Conservation (phyloP, 73 alveolate genomes). For the Tetrahymena borealis region DNA sequence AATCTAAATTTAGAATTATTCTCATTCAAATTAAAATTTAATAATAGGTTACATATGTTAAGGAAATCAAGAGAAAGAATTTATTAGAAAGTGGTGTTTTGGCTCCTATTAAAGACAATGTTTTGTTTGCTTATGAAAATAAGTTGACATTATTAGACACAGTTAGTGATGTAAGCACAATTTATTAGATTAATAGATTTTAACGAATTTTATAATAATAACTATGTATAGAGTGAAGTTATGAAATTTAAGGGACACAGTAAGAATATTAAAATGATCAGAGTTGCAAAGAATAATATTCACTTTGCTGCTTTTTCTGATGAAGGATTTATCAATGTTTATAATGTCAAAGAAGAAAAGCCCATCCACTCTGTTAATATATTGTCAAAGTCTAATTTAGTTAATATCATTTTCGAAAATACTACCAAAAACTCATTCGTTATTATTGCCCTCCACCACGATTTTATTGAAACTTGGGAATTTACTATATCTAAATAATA, state of each 20-base stretch:
- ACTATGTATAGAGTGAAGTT: neutral
- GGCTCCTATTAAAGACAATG: neutral
- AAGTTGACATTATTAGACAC: neutral
- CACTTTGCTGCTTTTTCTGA: neutral
- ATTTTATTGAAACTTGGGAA: neutral
- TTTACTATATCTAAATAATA: neutral
- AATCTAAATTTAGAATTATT: no score
- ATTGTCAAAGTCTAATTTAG: neutral
- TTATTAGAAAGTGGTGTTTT: neutral
- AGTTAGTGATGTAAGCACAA: neutral
- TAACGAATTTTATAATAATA: neutral
- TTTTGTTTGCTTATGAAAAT: neutral
- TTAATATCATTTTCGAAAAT: neutral
- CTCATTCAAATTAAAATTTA: no score
- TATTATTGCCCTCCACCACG: neutral
- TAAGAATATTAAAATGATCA: neutral
- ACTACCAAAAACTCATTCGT: neutral
- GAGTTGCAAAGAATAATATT: neutral
- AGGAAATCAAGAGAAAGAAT: neutral
- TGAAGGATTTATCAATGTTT: neutral
- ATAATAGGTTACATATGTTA: neutral
- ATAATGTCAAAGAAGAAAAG: neutral
- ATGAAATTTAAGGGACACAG: neutral
- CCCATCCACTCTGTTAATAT: neutral
- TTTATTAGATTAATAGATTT: neutral